Percentiles rank a stretch among this genome's conserved stretches.
phyloP scores from a whole-genome alignment of 1,139 yeast species.

The Candida sp. region DNA sequence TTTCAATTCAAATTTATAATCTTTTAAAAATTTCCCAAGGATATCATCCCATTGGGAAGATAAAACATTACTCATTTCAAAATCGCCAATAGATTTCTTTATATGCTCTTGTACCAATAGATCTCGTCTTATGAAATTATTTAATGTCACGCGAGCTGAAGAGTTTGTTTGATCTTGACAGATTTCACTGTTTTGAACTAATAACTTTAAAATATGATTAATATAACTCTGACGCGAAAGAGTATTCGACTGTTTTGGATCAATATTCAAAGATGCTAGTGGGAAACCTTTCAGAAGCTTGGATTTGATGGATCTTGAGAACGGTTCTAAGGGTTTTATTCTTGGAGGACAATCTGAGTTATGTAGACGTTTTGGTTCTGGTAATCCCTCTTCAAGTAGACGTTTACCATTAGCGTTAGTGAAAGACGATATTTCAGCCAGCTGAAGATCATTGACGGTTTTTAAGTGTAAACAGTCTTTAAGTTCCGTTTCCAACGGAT shows the following conservation, averaged over 20 bases:
- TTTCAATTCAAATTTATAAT: not conserved
- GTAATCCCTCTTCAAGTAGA: not conserved
- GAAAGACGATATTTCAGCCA: constrained; percentile 1
- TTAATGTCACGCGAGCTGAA: not conserved
- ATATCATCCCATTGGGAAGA: not conserved
- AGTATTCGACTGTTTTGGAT: constrained; percentile 28
- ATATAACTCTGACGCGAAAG: constrained; percentile 26
- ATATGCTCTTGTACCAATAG: not conserved
- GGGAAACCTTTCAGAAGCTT: constrained; percentile 49
- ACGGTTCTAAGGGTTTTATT: constrained; percentile 47
- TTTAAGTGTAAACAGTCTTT: not conserved
- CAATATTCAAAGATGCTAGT: constrained; percentile 37
- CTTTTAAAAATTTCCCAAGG: not conserved
- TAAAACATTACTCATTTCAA: not conserved
- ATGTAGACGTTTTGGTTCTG: not conserved
- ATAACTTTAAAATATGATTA: constrained; percentile 18
- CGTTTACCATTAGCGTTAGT: constrained; percentile 10
- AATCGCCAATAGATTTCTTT: not conserved
- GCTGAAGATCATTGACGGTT: not conserved
- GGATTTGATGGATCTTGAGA: constrained; percentile 40
- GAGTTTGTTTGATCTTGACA: constrained; percentile 20
- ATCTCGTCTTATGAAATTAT: not conserved
- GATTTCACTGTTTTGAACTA: constrained; percentile 13
- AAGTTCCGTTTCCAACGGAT: constrained; percentile 21
- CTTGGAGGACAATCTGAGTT: constrained; percentile 20